Percentiles rank a stretch among this genome's conserved stretches.
Evolutionary conservation across 139 green algal genomes (phyloP).

Genomic region (Chlamydomonas urium): DNA sequence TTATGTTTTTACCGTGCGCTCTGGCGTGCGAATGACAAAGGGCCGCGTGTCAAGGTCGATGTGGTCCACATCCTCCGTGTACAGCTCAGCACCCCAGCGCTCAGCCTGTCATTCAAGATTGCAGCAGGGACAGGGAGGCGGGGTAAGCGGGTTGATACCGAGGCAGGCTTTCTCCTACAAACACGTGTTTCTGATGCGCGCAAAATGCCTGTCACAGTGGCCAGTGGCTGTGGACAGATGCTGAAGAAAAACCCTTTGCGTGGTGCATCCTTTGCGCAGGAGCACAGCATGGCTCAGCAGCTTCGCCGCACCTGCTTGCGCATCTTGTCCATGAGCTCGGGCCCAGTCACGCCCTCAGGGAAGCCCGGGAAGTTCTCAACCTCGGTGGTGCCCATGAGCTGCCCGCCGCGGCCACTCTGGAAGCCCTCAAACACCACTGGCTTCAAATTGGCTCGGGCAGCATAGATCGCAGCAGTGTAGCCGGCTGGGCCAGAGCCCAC

Average conservation of each 20-base stretch:
- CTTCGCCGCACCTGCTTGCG: constrained; percentile 64
- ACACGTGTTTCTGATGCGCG: too few species aligned
- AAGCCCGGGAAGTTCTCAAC: constrained; percentile 96
- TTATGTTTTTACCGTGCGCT: constrained; percentile 65
- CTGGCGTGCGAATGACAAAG: constrained; percentile 67
- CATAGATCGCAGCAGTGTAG: constrained; percentile 93
- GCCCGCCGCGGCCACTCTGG: constrained; percentile 82
- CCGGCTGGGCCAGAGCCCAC: constrained; percentile 81
- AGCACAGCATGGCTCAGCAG: too few species aligned
- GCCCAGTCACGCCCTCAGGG: constrained; percentile 93
- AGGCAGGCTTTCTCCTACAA: too few species aligned
- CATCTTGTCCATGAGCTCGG: constrained; percentile 98
- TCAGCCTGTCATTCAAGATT: too few species aligned
- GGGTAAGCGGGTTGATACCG: too few species aligned
- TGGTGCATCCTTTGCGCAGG: too few species aligned
- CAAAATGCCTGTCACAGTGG: too few species aligned
- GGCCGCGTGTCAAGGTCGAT: constrained; percentile 80
- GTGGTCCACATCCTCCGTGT: constrained; percentile 90
- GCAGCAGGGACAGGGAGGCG: too few species aligned
- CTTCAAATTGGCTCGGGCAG: constrained; percentile 83
- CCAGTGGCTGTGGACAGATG: too few species aligned
- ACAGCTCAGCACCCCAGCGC: constrained; percentile 85
- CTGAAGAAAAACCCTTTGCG: too few species aligned
- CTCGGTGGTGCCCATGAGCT: constrained; percentile 85
- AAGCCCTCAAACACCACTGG: constrained; percentile 93